Conservation (phyloP, 1,139 yeast species). For the Blastobotrys arbuscula region DNA sequence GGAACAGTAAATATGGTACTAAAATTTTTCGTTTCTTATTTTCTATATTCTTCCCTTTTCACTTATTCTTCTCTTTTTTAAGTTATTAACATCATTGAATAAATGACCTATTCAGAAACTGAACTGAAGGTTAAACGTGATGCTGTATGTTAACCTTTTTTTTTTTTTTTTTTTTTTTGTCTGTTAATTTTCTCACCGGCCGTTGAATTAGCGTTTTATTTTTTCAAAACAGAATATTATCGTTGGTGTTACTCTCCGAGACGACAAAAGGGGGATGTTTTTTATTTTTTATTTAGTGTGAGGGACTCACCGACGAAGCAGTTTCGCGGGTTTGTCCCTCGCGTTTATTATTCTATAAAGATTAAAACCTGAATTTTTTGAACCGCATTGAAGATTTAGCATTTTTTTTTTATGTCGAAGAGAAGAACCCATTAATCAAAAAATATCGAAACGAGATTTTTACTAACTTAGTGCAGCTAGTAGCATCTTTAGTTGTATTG, state of each 20-base stretch:
- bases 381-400: too few relatives aligned
- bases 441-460: background rate
- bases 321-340: too few relatives aligned
- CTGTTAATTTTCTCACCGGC: too few relatives aligned
- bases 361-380: too few relatives aligned
- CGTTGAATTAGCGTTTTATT: too few relatives aligned
- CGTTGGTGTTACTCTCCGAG: too few relatives aligned
- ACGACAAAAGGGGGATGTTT: too few relatives aligned
- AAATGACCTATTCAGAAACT: background rate
- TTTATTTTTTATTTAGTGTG: too few relatives aligned
- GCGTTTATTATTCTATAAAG: too few relatives aligned
- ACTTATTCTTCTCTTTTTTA: background rate
- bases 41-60: background rate
- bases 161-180: background rate
- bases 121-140: slow-evolving; percentile 22
- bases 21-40: background rate
- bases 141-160: slow-evolving; percentile 19
- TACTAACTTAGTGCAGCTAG: slow-evolving; percentile 39
- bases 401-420: background rate
- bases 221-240: too few relatives aligned
- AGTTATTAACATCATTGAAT: background rate
- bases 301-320: too few relatives aligned
- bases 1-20: background rate
- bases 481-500: slow-evolving; percentile 70
- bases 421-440: background rate